Evolutionary conservation across 208 protist species (phyloP), one percentile per base, ranked within the genome.

Genomic region (Acanthamoeba triangularis): DNA sequence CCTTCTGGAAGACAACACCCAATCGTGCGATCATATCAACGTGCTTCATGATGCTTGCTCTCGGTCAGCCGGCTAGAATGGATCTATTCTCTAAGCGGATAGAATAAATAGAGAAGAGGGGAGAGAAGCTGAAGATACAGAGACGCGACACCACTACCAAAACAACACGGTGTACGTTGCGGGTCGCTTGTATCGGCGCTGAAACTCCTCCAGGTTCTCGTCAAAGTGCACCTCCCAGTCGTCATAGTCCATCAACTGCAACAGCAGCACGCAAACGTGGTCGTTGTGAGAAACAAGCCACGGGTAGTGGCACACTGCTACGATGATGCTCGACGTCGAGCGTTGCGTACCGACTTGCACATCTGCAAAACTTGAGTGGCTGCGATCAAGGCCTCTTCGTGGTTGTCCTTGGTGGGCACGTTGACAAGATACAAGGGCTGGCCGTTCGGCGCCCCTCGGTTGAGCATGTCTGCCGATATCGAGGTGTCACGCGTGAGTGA

Each of bases 391-490:
- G 95, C 95, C 30, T 96, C 95, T 65, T 95, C 37, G 49, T 96
- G 69, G 49, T 63, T 96, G 65, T 96, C 95, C 54, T 84, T 74
- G 37, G 78, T 96, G 56, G 54, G 61, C 49, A 96, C 59, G 90
- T 96, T 96, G 82, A 96, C 41, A 3, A 96, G 47, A 44, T 96
- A 49, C 61, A 96, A 13, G 7, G 67, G 69, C 61, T 96, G 18
- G 30, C 47, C 28, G n/a, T 41, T 67, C 18, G 10, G 33, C 30
- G 30, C 80, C 13, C 52, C 82, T 47, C 84, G 30, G 59, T 54
- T 95, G 30, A 74, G 91, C 52, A 82, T 93, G 16, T 93, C 84
- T 88, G 35, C 16, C 16, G 7, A 28, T 44, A 44, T 0, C 72
- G 25, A 3, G 35, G 49, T 14, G 49, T 11, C 49, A 54, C 0